Evolutionary conservation across 257 asterid genomes (phyloP), one percentile per base, ranked within the genome.

Genomic region (Solanum acaule): DNA sequence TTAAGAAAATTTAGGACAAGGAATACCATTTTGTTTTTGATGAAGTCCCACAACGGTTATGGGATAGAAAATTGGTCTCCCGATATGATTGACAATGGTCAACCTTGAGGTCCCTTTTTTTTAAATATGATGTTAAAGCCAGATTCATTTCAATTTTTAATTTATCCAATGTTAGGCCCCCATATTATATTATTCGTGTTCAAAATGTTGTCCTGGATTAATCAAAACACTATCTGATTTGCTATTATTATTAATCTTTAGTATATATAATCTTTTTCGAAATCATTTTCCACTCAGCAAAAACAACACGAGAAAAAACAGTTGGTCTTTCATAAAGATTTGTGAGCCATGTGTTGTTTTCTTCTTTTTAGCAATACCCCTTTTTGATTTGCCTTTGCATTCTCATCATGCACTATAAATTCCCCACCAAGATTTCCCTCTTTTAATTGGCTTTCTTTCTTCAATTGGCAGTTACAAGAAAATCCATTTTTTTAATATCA

Each of bases 401-500:
- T 87, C 73, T 88, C 92, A 91, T 85, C 93, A 37, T 85, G 89
- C 94, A 91, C 91, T 90, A 90, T 85, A 87, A 65, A 79, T 82
- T 75, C 72, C 37, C 65, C 77, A 79, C 20, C 86, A 15, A 44
- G 0, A 22, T 86, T 59, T 85, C 23, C n/a, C 59, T 83, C 46
- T 4, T 0, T 37, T 11, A 1, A 27, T 44, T 85, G 76, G 34
- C 65, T 61, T 81, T 81, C 68, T 75, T 83, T 16, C 35, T 65
- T 79, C 68, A 11, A 29, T 77, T 81, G 87, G 85, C 65, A 87
- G 71, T 81, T 83, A 86, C 59, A 75, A 67, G 42, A 72, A 27
- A 9, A 87, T 33, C 91, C 61, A 6, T 44, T 40, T 38, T 73
- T 73, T 10, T 70, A 23, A 29, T 46, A 82, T 89, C 44, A 86